These are phyloP conservation scores for Apiospora aurea DNA, from an alignment of 2,329 filamentous ascomycete genomes.

Conservation along the genomic window DNA sequence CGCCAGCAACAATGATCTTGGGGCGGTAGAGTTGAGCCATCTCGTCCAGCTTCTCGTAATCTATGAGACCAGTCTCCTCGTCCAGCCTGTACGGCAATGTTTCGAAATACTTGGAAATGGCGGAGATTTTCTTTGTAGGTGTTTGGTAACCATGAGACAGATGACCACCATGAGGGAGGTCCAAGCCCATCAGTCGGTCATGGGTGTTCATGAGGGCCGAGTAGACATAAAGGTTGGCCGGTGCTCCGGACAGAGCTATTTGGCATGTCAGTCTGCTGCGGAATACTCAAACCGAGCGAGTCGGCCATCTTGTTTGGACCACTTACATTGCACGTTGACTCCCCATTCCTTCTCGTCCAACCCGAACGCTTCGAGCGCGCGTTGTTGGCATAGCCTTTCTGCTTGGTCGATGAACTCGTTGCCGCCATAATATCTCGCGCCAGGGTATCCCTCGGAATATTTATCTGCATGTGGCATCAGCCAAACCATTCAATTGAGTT, in stretches of 20 bases:
- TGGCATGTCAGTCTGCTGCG: conserved; percentile 26
- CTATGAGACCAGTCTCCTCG: conserved; percentile 89
- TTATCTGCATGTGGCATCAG: conserved; percentile 70
- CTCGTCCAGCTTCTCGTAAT: conserved; percentile 91
- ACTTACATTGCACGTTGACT: conserved; percentile 84
- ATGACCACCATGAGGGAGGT: conserved; percentile 95
- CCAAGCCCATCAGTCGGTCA: conserved; percentile 95
- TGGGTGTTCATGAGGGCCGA: conserved; percentile 92
- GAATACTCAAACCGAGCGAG: conserved; percentile 31
- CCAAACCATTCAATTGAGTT: conserved; percentile 21
- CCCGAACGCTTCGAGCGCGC: conserved; percentile 87
- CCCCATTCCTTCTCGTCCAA: conserved; percentile 89
- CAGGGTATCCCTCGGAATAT: conserved; percentile 98
- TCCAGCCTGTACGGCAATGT: conserved; percentile 94
- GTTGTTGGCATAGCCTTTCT: conserved; percentile 87
- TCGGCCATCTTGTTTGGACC: conserved; percentile 16
- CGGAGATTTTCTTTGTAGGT: conserved; percentile 93
- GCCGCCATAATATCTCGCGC: conserved; percentile 94
- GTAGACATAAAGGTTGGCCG: conserved; percentile 89
- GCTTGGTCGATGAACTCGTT: conserved; percentile 96
- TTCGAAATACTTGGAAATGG: conserved; percentile 98
- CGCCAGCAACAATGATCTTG: conserved; percentile 93
- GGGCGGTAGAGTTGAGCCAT: conserved; percentile 88
- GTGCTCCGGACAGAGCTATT: conserved; percentile 76
- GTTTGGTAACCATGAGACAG: conserved; percentile 98